Conservation (phyloP, 176 grass and related monocot species). For the Dactylis glomerata region DNA sequence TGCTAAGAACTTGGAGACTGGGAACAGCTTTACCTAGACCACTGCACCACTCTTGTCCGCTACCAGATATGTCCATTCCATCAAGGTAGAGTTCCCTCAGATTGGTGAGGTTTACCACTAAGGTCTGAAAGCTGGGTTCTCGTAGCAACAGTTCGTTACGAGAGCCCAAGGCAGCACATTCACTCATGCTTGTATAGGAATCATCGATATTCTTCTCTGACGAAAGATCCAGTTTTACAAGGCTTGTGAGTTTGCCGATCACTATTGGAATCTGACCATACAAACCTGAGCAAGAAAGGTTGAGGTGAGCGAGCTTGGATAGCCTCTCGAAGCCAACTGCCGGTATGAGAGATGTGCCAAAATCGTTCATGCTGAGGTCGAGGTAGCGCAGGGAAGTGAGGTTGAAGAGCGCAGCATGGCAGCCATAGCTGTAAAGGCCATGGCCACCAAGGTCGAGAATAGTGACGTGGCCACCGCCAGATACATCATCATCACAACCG, state of each 20-base stretch:
- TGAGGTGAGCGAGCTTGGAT: slow-evolving; percentile 33
- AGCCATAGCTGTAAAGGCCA: background rate
- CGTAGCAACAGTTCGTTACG: background rate
- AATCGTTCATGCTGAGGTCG: slow-evolving; percentile 8
- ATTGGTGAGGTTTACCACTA: slow-evolving; percentile 35
- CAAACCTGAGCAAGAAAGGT: slow-evolving; percentile 42
- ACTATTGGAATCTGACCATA: slow-evolving; percentile 33
- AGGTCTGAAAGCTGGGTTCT: background rate
- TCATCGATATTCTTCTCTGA: background rate
- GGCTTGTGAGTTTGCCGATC: slow-evolving; percentile 39
- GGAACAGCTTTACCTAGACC: background rate
- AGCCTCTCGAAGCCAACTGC: slow-evolving; percentile 34
- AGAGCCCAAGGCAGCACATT: background rate
- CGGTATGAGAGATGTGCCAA: background rate
- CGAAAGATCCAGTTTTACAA: slow-evolving; percentile 42
- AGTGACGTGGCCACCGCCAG: background rate
- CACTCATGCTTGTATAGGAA: background rate
- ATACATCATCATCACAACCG: background rate
- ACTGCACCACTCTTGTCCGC: background rate
- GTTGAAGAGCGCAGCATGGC: background rate
- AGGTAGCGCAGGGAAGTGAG: background rate
- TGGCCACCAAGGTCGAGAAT: background rate
- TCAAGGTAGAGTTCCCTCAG: slow-evolving; percentile 1
- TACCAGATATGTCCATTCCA: background rate
- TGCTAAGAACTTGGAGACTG: slow-evolving; percentile 31